A percentile compares a stretch with the other conserved stretches of the same genome.
These are phyloP conservation scores for Thielaviopsis euricoi DNA, from an alignment of 2,329 filamentous ascomycete species.

Conservation along the genomic window DNA sequence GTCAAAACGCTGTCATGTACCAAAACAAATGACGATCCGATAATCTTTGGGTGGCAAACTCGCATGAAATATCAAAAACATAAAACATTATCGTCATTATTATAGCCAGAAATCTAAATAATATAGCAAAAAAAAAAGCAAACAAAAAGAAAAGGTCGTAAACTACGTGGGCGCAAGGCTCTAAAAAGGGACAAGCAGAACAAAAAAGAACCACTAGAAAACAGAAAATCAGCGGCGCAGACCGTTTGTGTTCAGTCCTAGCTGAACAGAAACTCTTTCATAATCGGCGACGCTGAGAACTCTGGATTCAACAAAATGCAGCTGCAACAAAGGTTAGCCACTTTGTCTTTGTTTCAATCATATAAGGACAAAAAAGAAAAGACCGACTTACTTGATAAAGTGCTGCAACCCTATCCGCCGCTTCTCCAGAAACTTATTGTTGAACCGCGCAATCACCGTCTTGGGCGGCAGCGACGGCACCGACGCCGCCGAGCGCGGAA, in stretches of 20 bases:
- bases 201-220: background rate
- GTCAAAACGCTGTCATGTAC: background rate
- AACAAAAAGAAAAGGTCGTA: no score
- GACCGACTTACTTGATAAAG: slow-evolving; percentile 69
- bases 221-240: background rate
- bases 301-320: slow-evolving; percentile 87
- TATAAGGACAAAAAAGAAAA: slow-evolving; percentile 5
- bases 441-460: slow-evolving; percentile 74
- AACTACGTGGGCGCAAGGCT: no score
- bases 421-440: slow-evolving; percentile 70
- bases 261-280: slow-evolving; percentile 78
- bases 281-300: slow-evolving; percentile 76
- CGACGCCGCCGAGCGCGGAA: slow-evolving; percentile 70
- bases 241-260: slow-evolving; percentile 15
- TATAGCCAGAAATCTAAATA: background rate
- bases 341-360: background rate
- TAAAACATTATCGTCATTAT: background rate
- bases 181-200: background rate
- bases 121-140: background rate
- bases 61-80: background rate
- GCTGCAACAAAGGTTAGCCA: slow-evolving; percentile 26
- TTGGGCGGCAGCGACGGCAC: slow-evolving; percentile 85
- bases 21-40: background rate
- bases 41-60: background rate
- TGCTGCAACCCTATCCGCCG: slow-evolving; percentile 71